Evolutionary conservation across 495 filamentous ascomycete species (phyloP).

Genomic region (Hypoxylon fragiforme): DNA sequence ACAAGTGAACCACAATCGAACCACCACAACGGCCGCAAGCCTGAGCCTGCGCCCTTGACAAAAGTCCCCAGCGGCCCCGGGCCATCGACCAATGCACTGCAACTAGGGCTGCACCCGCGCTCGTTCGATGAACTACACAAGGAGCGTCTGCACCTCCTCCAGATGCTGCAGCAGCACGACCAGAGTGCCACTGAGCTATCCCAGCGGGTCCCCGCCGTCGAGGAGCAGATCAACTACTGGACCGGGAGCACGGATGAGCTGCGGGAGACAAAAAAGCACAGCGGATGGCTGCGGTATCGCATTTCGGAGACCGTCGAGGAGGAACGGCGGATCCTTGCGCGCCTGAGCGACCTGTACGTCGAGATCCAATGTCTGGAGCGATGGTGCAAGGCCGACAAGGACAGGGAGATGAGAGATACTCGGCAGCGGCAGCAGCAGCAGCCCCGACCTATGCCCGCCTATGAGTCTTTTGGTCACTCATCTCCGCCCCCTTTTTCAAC

Average conservation of each 20-base stretch:
- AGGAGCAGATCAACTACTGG: constrained; percentile 26
- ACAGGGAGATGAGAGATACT: constrained; percentile 6
- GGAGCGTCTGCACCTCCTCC: constrained; percentile 46
- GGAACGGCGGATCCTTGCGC: constrained; percentile 43
- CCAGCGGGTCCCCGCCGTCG: constrained; percentile 32
- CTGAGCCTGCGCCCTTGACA: not conserved
- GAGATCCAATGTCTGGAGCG: constrained; percentile 47
- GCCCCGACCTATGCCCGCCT: not conserved
- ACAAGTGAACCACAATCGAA: not conserved
- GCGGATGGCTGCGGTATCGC: constrained; percentile 34
- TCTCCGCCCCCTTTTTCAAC: not conserved
- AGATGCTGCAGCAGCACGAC: constrained; percentile 43
- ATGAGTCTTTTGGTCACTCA: no score
- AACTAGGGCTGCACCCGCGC: constrained; percentile 34
- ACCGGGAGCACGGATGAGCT: not conserved
- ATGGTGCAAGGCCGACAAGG: constrained; percentile 37
- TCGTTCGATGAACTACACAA: constrained; percentile 42
- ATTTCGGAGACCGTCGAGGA: constrained; percentile 44
- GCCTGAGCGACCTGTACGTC: constrained; percentile 48
- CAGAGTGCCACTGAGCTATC: constrained; percentile 37
- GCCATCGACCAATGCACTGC: constrained; percentile 20
- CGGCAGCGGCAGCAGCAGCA: constrained; percentile 7
- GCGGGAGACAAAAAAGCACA: constrained; percentile 24
- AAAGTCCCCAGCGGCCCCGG: constrained; percentile 12
- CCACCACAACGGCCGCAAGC: not conserved